A percentile compares a stretch with the other conserved stretches of the same genome.
Evolutionary conservation across 2,329 filamentous ascomycete species (phyloP).

Genomic region (Corinectria fuckeliana): DNA sequence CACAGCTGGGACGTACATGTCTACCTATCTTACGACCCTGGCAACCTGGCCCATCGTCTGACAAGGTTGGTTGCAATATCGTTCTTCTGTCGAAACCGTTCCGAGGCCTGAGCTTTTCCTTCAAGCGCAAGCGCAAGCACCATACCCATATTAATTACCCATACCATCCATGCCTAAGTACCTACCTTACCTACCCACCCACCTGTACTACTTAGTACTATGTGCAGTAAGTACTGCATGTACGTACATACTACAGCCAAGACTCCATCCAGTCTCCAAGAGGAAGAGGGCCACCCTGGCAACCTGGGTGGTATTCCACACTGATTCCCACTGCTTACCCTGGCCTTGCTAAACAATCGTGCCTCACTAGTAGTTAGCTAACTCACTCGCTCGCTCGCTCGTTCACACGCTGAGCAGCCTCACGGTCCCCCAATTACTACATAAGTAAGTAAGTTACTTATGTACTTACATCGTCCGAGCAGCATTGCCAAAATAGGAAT

Average conservation of each 20-base stretch:
- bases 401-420: too few relatives aligned
- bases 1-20: constrained; percentile 14
- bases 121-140: not conserved
- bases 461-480: too few relatives aligned
- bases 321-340: not conserved
- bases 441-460: too few relatives aligned
- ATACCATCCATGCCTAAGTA: not conserved
- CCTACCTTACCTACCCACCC: constrained; percentile 7
- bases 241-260: too few relatives aligned
- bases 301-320: not conserved
- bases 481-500: constrained; percentile 11
- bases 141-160: too few relatives aligned
- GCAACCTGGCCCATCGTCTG: constrained; percentile 33
- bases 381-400: too few relatives aligned
- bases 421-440: too few relatives aligned
- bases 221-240: too few relatives aligned
- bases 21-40: constrained; percentile 34
- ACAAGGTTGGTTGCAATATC: constrained; percentile 39
- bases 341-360: too few relatives aligned
- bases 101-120: constrained; percentile 24
- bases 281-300: not conserved
- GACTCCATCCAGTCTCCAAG: too few relatives aligned
- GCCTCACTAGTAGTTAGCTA: too few relatives aligned
- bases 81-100: constrained; percentile 7
- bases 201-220: too few relatives aligned